Evolutionary conservation across 2,329 filamentous ascomycete genomes (phyloP).

Genomic region (Pseudogymnoascus sp.): DNA sequence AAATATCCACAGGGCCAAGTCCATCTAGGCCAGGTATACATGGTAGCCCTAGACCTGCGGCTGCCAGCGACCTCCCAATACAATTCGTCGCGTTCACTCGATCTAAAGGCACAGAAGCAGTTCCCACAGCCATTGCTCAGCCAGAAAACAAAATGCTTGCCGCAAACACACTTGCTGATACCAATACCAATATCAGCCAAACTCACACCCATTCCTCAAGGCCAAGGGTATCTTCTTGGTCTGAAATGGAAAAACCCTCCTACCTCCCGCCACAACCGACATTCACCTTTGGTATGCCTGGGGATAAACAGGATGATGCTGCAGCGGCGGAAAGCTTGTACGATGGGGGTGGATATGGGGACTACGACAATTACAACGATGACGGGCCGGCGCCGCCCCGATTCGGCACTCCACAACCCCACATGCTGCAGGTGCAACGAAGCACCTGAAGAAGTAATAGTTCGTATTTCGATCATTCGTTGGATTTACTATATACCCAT

Average conservation of each 20-base stretch:
- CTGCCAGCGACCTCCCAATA: neutral
- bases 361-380: neutral
- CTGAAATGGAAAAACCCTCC: neutral
- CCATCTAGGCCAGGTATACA: neutral
- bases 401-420: neutral
- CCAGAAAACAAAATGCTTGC: neutral
- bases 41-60: neutral
- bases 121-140: too few species aligned
- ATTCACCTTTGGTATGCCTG: neutral
- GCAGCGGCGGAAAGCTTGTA: neutral
- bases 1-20: neutral
- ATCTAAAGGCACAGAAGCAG: neutral
- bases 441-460: neutral
- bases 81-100: neutral
- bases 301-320: neutral
- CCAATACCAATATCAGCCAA: neutral
- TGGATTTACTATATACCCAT: slow-evolving; percentile 2
- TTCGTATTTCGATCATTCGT: neutral
- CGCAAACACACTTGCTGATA: neutral
- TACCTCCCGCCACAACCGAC: neutral
- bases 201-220: neutral
- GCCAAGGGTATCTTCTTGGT: neutral
- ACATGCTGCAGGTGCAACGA: neutral
- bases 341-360: neutral
- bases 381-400: neutral